Conservation (phyloP, 2,329 filamentous ascomycete species). For the Fusarium sp. region DNA sequence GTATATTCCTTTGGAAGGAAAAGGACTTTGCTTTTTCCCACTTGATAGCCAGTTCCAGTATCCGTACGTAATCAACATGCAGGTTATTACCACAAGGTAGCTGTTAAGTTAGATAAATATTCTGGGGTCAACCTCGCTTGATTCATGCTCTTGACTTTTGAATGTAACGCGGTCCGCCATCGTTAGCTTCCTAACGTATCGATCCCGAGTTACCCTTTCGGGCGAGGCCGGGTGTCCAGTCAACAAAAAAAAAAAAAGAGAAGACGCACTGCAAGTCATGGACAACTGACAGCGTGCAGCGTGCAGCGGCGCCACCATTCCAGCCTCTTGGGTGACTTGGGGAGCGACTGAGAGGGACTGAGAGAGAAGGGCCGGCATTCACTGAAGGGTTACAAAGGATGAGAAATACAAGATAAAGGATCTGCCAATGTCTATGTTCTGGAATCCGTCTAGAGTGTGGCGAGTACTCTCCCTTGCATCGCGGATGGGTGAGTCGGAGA, state of each 20-base stretch:
- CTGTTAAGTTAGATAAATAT: neutral
- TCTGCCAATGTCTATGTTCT: constrained; percentile 35
- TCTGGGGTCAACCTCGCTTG: constrained; percentile 35
- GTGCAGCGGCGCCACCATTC: constrained; percentile 39
- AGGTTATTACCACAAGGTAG: constrained; percentile 11
- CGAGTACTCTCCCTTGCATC: constrained; percentile 37
- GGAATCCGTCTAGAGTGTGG: constrained; percentile 42
- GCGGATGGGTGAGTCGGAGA: constrained; percentile 32
- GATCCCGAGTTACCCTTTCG: constrained; percentile 31
- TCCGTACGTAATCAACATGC: constrained; percentile 22
- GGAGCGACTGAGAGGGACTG: neutral
- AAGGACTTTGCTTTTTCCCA: constrained; percentile 10
- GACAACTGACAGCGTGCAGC: constrained; percentile 18
- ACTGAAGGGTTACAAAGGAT: neutral
- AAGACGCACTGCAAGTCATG: constrained; percentile 20
- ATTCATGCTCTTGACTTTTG: constrained; percentile 13
- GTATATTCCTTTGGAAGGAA: constrained; percentile 1
- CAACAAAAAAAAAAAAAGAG: constrained; percentile 28
- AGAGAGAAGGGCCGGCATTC: neutral
- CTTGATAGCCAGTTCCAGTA: constrained; percentile 3
- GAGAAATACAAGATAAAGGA: constrained; percentile 24
- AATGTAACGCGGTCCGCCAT: constrained; percentile 34
- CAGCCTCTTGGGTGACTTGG: constrained; percentile 14
- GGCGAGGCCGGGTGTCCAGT: constrained; percentile 37
- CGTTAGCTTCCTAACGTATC: constrained; percentile 10